phyloP scores from a whole-genome alignment of 805 yeast genomes.

The Barnettozyma siamensis region DNA sequence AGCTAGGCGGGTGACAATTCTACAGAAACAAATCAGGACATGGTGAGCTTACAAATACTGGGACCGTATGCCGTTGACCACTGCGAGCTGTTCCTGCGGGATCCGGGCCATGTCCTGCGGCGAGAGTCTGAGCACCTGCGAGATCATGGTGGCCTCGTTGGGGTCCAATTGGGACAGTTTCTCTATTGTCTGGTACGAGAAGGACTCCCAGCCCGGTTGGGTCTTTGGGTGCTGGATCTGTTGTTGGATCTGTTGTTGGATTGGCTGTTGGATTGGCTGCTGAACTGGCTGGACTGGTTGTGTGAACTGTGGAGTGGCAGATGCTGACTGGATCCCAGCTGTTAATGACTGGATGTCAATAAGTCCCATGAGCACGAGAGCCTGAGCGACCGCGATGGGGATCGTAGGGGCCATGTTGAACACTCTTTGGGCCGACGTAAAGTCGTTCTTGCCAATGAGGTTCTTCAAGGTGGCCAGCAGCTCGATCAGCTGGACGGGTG shows the following conservation, averaged over 20 bases:
- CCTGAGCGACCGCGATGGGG: conserved; percentile 67
- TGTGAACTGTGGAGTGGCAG: conserved; percentile 1
- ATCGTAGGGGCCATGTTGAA: conserved; percentile 49
- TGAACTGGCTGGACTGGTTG: not conserved
- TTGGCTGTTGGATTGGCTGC: not conserved
- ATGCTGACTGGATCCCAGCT: conserved; percentile 33
- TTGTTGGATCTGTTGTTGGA: not conserved
- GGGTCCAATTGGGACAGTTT: conserved; percentile 3
- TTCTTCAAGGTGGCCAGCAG: conserved; percentile 61
- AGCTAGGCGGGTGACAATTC: no score
- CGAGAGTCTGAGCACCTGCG: conserved; percentile 7
- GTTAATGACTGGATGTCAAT: conserved; percentile 64
- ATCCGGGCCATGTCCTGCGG: conserved; percentile 4
- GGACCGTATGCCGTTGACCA: conserved; percentile 3
- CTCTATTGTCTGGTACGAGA: conserved; percentile 7
- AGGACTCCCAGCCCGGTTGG: conserved; percentile 10
- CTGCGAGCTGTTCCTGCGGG: conserved; percentile 6
- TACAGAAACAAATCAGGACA: no score
- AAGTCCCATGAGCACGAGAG: conserved; percentile 70
- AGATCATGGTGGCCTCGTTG: conserved; percentile 8
- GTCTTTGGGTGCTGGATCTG: not conserved
- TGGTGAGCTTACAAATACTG: conserved; percentile 2
- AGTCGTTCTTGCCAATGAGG: conserved; percentile 23
- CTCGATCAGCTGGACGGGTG: conserved; percentile 68
- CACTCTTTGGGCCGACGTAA: conserved; percentile 46